Conservation (phyloP, 208 protist genomes). For the Wallacemonas collosoma region DNA sequence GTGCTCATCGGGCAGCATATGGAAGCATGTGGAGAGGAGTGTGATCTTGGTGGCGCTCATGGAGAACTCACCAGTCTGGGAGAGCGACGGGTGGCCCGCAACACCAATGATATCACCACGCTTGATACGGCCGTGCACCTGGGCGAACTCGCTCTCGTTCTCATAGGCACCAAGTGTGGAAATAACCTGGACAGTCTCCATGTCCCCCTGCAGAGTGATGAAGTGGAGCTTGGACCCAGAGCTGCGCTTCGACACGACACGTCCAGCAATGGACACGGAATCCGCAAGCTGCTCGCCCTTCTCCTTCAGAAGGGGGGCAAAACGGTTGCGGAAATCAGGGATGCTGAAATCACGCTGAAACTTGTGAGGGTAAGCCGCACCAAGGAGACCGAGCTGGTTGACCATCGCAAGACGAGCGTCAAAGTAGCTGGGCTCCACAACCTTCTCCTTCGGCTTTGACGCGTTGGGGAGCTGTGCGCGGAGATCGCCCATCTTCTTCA, state of each 20-base stretch:
- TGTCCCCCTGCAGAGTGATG: constrained; percentile 95
- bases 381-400: constrained; percentile 79
- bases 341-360: constrained; percentile 90
- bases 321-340: constrained; percentile 89
- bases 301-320: constrained; percentile 49
- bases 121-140: constrained; percentile 89
- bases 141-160: constrained; percentile 72
- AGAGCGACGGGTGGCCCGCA: constrained; percentile 87
- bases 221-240: constrained; percentile 97
- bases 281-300: constrained; percentile 54
- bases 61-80: constrained; percentile 91
- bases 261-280: constrained; percentile 87
- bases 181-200: constrained; percentile 95
- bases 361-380: constrained; percentile 98
- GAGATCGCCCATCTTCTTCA: constrained; percentile 77
- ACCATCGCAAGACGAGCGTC: constrained; percentile 90
- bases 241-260: constrained; percentile 81
- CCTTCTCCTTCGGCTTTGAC: constrained; percentile 47
- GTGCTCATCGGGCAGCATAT: constrained; percentile 97
- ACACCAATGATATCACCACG: constrained; percentile 99
- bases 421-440: constrained; percentile 74
- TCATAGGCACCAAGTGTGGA: constrained; percentile 65
- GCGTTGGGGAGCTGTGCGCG: constrained; percentile 47
- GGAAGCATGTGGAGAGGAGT: constrained; percentile 97
- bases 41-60: constrained; percentile 85